These are phyloP conservation scores for Nakaseomyces delphensis DNA, from an alignment of 1,139 yeast species.

Conservation along the genomic window DNA sequence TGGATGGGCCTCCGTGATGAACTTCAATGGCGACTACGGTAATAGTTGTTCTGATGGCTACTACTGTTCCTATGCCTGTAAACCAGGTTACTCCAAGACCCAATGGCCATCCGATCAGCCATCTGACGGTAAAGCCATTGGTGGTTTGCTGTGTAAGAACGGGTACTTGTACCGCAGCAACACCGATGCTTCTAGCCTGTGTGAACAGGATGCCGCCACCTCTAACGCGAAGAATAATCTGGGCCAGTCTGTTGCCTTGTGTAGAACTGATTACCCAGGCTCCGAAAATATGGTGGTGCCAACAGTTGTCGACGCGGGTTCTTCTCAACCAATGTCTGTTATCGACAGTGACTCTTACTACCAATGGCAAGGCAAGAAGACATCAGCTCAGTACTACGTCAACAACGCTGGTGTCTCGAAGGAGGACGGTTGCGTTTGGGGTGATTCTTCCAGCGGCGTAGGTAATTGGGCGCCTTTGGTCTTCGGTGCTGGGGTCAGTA, in stretches of 20 bases:
- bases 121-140: constrained; percentile 74
- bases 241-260: constrained; percentile 62
- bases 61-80: constrained; percentile 96
- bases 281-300: constrained; percentile 98
- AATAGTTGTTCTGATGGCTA: constrained; percentile 72
- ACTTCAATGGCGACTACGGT: constrained; percentile 53
- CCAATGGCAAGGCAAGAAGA: constrained; percentile 70
- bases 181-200: constrained; percentile 51
- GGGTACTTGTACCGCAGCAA: constrained; percentile 79
- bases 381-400: constrained; percentile 95
- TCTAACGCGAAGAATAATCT: constrained; percentile 64
- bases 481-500: constrained; percentile 82
- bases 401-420: constrained; percentile 89
- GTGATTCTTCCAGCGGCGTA: constrained; percentile 61
- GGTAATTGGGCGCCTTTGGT: constrained; percentile 99
- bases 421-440: constrained; percentile 93
- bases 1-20: constrained; percentile 86
- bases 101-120: constrained; percentile 93
- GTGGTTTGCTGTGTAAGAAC: constrained; percentile 74
- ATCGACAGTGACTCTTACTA: constrained; percentile 72
- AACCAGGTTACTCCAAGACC: constrained; percentile 94
- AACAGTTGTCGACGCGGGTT: constrained; percentile 67
- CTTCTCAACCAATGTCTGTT: constrained; percentile 58
- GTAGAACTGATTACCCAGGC: constrained; percentile 99
- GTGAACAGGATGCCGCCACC: constrained; percentile 73